These are phyloP conservation scores for Lablab purpureus DNA, from an alignment of 306 rosid genomes.

Conservation along the genomic window DNA sequence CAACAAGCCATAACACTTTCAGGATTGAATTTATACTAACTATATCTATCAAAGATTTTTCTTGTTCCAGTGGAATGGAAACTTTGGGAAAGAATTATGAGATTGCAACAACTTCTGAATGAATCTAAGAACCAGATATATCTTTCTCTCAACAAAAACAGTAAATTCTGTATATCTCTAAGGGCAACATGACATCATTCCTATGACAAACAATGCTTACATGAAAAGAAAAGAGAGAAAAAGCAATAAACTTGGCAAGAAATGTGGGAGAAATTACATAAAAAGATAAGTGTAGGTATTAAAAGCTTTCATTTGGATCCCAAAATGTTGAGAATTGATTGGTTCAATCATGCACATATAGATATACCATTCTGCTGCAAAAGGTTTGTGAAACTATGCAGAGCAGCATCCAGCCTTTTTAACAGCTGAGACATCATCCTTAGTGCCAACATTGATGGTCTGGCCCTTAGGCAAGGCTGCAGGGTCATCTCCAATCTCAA, in stretches of 20 bases:
- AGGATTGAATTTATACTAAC: neutral
- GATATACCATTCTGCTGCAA: slow-evolving; percentile 1
- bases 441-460: slow-evolving; percentile 71
- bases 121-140: slow-evolving; percentile 28
- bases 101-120: slow-evolving; percentile 1
- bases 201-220: slow-evolving; percentile 49
- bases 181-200: slow-evolving; percentile 41
- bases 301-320: slow-evolving; percentile 32
- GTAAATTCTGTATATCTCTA: slow-evolving; percentile 35
- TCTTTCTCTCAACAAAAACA: slow-evolving; percentile 34
- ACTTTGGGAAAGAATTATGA: slow-evolving; percentile 22
- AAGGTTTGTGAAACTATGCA: slow-evolving; percentile 52
- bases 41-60: neutral
- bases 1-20: neutral
- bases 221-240: neutral
- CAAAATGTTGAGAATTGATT: slow-evolving; percentile 29
- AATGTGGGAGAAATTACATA: slow-evolving; percentile 35
- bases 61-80: neutral
- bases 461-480: slow-evolving; percentile 83
- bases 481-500: slow-evolving; percentile 81
- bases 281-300: slow-evolving; percentile 25
- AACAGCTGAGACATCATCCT: slow-evolving; percentile 81
- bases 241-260: slow-evolving; percentile 33
- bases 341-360: slow-evolving; percentile 36
- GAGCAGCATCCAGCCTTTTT: slow-evolving; percentile 81